phyloP scores from a whole-genome alignment of 2,329 filamentous ascomycete species.

The Penicillium freii region DNA sequence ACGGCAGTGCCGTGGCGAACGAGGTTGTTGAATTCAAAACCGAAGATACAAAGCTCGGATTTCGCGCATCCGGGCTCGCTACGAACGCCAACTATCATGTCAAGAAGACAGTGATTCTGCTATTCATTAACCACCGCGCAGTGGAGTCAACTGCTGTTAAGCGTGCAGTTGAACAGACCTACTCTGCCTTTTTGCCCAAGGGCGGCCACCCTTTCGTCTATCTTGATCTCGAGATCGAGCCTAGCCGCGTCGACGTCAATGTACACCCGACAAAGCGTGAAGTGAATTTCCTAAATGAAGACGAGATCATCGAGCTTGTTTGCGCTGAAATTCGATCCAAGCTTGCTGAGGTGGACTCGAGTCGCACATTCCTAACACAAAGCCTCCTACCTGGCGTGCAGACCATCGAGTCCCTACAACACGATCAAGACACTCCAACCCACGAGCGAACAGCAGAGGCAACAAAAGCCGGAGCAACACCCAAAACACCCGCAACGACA shows the following conservation, averaged over 20 bases:
- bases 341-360: constrained; percentile 85
- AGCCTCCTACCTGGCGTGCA: constrained; percentile 71
- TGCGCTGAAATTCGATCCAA: constrained; percentile 76
- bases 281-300: constrained; percentile 95
- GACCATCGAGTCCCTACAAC: constrained; percentile 44
- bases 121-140: constrained; percentile 95
- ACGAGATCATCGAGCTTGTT: constrained; percentile 86
- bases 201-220: constrained; percentile 93
- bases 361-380: constrained; percentile 91
- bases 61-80: constrained; percentile 74
- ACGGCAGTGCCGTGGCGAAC: constrained; percentile 79
- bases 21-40: constrained; percentile 77
- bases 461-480: constrained; percentile 34
- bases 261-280: constrained; percentile 96
- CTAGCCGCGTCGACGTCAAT: constrained; percentile 90
- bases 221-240: constrained; percentile 87
- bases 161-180: constrained; percentile 87
- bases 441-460: constrained; percentile 35
- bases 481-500: constrained; percentile 35
- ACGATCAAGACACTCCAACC: constrained; percentile 22
- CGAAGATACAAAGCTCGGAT: constrained; percentile 75
- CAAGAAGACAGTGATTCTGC: constrained; percentile 79
- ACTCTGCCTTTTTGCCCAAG: constrained; percentile 83
- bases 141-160: constrained; percentile 88
- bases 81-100: constrained; percentile 94